phyloP scores from a whole-genome alignment of 2,329 filamentous ascomycete species.

The Botrytis squamosa region DNA sequence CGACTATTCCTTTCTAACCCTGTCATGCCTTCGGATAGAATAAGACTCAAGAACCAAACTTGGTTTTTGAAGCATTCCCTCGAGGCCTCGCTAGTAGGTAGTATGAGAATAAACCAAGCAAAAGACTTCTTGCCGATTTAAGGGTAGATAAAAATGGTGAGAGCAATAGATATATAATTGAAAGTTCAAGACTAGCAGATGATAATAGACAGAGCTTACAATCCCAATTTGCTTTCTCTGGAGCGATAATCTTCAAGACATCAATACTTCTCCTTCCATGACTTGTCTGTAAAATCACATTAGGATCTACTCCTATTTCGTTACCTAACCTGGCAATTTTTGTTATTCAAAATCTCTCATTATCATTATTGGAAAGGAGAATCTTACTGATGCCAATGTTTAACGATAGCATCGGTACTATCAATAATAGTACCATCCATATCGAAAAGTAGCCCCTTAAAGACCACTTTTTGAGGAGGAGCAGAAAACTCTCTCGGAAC shows the following conservation, averaged over 20 bases:
- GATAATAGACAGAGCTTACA: slow-evolving; percentile 57
- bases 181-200: neutral
- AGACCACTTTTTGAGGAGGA: slow-evolving; percentile 31
- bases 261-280: slow-evolving; percentile 92
- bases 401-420: slow-evolving; percentile 72
- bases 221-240: slow-evolving; percentile 87
- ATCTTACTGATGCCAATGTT: slow-evolving; percentile 64
- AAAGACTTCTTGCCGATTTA: neutral
- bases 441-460: slow-evolving; percentile 50
- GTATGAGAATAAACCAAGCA: neutral
- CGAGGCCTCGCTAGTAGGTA: neutral
- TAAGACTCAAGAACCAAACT: neutral
- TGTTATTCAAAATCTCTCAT: neutral
- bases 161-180: neutral
- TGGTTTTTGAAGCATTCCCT: neutral
- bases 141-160: neutral
- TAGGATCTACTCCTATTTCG: slow-evolving; percentile 81
- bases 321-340: slow-evolving; percentile 63
- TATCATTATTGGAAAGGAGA: neutral
- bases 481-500: slow-evolving; percentile 26
- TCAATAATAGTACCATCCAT: slow-evolving; percentile 82
- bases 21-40: neutral
- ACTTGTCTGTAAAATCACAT: slow-evolving; percentile 82
- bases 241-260: slow-evolving; percentile 72
- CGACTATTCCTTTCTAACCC: rapidly evolving